These are phyloP conservation scores for Pichia sp. DNA, from an alignment of 1,139 yeast genomes.

Conservation along the genomic window DNA sequence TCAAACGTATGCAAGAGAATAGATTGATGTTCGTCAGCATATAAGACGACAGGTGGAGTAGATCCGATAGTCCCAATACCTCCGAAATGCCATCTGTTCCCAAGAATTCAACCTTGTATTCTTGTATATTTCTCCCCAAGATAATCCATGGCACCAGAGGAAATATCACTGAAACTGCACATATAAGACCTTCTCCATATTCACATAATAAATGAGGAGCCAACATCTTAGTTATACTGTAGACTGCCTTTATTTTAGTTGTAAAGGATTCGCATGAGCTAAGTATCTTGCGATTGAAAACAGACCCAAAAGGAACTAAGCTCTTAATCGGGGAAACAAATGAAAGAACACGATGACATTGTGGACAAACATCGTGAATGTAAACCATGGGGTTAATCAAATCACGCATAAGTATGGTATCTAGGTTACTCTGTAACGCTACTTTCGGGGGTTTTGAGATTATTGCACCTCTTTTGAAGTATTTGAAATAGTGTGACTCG, in stretches of 20 bases:
- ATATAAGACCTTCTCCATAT: background rate
- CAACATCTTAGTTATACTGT: background rate
- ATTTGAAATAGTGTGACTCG: constrained; percentile 1
- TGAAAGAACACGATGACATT: constrained; percentile 3
- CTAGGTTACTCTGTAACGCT: background rate
- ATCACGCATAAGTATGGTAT: background rate
- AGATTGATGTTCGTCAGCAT: background rate
- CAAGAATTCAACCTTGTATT: background rate
- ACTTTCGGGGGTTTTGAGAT: background rate
- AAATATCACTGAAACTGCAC: background rate
- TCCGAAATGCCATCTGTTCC: background rate
- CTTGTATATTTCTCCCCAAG: constrained; percentile 4
- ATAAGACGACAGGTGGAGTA: background rate
- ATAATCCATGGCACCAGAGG: constrained; percentile 1
- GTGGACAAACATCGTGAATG: constrained; percentile 9
- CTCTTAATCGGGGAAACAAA: background rate
- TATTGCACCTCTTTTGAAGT: constrained; percentile 2
- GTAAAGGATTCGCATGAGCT: background rate
- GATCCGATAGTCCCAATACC: background rate
- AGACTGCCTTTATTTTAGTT: background rate
- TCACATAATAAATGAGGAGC: background rate
- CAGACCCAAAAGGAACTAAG: background rate
- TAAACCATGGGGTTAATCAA: background rate
- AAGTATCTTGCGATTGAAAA: background rate
- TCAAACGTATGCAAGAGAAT: background rate